A percentile compares a stretch with the other conserved stretches of the same genome.
phyloP scores from a whole-genome alignment of 208 protist genomes.

The Trypanosoma melophagium region DNA sequence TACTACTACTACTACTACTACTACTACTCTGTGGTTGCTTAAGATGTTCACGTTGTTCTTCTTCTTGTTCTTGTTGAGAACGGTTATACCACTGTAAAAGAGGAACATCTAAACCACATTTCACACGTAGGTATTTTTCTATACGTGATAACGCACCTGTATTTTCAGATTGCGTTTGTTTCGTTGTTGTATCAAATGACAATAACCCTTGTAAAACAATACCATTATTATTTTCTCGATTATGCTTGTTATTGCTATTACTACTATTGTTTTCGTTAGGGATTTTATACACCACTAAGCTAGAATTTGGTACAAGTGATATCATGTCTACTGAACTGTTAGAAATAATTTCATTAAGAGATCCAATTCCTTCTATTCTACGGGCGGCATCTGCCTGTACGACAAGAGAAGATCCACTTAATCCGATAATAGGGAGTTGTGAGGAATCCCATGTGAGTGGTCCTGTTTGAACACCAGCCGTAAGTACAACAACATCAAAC shows the following conservation, averaged over 20 bases:
- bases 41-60: neutral
- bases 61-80: neutral
- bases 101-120: conserved; percentile 43
- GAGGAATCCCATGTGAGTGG: conserved; percentile 53
- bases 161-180: conserved; percentile 10
- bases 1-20: neutral
- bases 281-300: conserved; percentile 16
- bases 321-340: conserved; percentile 13
- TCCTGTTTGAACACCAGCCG: conserved; percentile 59
- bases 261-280: neutral
- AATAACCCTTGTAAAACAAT: conserved; percentile 52
- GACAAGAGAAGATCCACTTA: conserved; percentile 46
- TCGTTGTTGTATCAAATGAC: conserved; percentile 49
- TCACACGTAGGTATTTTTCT: conserved; percentile 59
- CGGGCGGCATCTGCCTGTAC: neutral
- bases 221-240: conserved; percentile 19
- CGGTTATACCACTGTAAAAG: conserved; percentile 13
- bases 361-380: too few species aligned
- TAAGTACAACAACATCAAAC: conserved; percentile 83
- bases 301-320: conserved; percentile 12
- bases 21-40: neutral
- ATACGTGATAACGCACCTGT: conserved; percentile 39
- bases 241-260: conserved; percentile 17
- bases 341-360: too few species aligned
- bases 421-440: conserved; percentile 63